Evolutionary conservation across 176 grass and related monocot species (phyloP), one percentile per base, ranked within the genome.

Genomic region (Eragrostis nindensis): DNA sequence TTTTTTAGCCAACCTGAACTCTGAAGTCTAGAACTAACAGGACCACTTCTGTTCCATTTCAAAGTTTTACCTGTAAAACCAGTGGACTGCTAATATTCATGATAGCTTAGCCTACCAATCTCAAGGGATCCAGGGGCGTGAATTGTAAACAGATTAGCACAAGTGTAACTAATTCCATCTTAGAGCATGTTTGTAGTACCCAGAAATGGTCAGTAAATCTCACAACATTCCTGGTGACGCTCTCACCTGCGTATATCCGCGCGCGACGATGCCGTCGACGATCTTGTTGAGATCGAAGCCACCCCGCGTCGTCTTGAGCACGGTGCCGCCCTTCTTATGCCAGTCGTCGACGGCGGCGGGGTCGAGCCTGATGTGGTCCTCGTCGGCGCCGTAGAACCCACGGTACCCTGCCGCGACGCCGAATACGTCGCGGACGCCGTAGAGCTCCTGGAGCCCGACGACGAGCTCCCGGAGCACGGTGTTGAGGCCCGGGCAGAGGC

Each of bases 261-360:
- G 88, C 14, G 63, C 60, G 36, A 87, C 88, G 44, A 99, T 99
- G 21, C 83, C 86, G 27, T 99, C 86, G 12, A 99, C 96, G 52
- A 99, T 99, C 86, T 80, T 95, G 60, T 41, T 53, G 14, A 93
- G 80, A 86, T 95, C 88, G 45, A 99, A 99, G 4, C 96, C 96
- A 7, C 92, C 96, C 7, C 92, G 77, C 2, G 96, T 90, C 0
- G 96, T 98, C 81, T 83, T 86, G 36, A 95, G 92, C 47, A 41
- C 85, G 74, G 96, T 93, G 8, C 96, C 96, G 15, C 96, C 92
- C 68, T 86, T 95, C 88, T 98, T 93, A 65, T 98, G 96, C 92
- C 90, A 95, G 53, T 83, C 81, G 22, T 98, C 75, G 9, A 93
- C 96, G 65, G 52, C 32, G 53, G 79, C 62, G 5, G 86, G 83